phyloP scores from a whole-genome alignment of 169 alveolate species.

The Eimeria falciformis region DNA sequence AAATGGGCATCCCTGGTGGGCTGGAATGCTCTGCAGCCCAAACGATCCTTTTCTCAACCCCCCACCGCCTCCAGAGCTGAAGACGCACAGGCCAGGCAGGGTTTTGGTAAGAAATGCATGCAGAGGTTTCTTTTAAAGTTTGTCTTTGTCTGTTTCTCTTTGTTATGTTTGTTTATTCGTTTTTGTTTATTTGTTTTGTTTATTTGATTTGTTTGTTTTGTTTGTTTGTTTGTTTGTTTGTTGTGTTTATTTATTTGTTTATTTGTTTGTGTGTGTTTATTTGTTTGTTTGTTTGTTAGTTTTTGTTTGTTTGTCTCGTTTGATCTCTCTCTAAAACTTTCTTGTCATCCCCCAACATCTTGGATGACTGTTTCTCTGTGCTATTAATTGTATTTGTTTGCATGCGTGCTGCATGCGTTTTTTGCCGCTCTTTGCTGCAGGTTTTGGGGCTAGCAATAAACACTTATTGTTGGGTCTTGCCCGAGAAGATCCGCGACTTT shows the following conservation, averaged over 20 bases:
- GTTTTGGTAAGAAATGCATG: not conserved
- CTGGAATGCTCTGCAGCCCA: conserved; percentile 33
- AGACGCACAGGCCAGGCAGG: not conserved
- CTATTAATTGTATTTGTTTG: too few relatives aligned
- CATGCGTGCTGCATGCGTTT: not conserved
- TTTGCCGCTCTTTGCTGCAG: not conserved
- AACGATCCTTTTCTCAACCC: conserved; percentile 22
- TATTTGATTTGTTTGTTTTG: too few relatives aligned
- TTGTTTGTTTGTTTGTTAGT: not conserved
- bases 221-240: too few relatives aligned
- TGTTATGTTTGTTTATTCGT: not conserved
- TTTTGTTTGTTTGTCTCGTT: too few relatives aligned
- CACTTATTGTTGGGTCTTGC: conserved; percentile 43
- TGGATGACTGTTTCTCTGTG: not conserved
- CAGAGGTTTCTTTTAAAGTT: too few relatives aligned
- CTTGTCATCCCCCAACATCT: too few relatives aligned
- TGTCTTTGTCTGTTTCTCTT: not conserved
- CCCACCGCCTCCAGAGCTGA: not conserved
- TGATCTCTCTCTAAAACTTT: too few relatives aligned
- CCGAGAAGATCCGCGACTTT: not conserved
- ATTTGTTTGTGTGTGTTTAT: too few relatives aligned
- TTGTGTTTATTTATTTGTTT: too few relatives aligned
- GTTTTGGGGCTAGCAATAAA: conserved; percentile 1
- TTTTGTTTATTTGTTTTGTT: not conserved
- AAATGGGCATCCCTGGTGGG: conserved; percentile 43